Evolutionary conservation across 352 stramenopile genomes (phyloP), one percentile per base, ranked within the genome.

Genomic region (Phytophthora boehmeriae): DNA sequence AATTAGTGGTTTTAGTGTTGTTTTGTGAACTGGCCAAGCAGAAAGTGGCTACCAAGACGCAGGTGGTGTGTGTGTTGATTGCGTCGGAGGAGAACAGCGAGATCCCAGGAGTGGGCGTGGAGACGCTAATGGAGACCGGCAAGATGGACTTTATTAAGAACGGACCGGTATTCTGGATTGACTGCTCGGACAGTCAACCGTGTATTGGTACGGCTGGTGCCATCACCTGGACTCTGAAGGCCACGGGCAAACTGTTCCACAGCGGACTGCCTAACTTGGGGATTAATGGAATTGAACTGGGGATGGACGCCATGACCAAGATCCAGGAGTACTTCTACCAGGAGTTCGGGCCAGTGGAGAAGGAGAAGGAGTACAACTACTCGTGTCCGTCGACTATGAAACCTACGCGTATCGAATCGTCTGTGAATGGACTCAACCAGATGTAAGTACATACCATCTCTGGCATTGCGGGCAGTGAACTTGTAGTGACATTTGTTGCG

Each of bases 101-200:
- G 55, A 91, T 95, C 51, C 58, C 74, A 10, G 90, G 88, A 14
- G 82, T 97, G 1, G 93, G 93, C 6, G 88, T 98, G 27, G 93
- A 98, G 61, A 92, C 68, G 34, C 70, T 98, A 20, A 88, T 95
- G 75, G 82, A 89, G 62, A 85, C 80, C 0, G 92, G 93, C 5
- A 90, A 95, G 59, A 88, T 98, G 28, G 89, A 98, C 58, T 93
- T 96, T 57, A 77, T 98, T 54, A 97, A 97, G 81, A 95, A 97
- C 56, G 89, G 92, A 4, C 92, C 90, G 0, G 82, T 96, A 27
- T 93, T 97, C 49, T 98, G 92, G 93, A 78, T 98, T 17, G 93
- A 98, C 71, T 93, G 86, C 62, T 92, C 90, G 10, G 92, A 98
- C 71, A 94, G 76, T 32, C 89, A 98, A 67, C 92, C 92, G 14